Conservation (phyloP, 1,139 yeast species). For the Scheffersomyces titani region DNA sequence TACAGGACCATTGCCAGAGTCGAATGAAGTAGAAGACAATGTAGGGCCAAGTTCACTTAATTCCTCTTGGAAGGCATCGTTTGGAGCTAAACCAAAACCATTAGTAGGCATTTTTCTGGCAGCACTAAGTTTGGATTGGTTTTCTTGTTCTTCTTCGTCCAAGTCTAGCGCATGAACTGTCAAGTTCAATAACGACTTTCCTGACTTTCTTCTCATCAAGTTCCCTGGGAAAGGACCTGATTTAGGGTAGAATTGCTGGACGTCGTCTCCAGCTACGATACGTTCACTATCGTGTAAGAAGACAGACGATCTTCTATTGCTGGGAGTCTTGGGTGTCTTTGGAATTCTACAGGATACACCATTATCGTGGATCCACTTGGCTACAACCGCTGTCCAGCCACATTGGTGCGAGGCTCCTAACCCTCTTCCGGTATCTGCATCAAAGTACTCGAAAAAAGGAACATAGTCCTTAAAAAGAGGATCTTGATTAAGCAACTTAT, state of each 20-base stretch:
- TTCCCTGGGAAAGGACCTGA: slow-evolving; percentile 57
- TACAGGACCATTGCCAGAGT: slow-evolving; percentile 26
- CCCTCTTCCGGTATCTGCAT: slow-evolving; percentile 95
- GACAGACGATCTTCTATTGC: slow-evolving; percentile 29
- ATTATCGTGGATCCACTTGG: slow-evolving; percentile 90
- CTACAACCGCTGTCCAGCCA: slow-evolving; percentile 96
- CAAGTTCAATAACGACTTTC: slow-evolving; percentile 66
- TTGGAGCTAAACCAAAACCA: slow-evolving; percentile 21
- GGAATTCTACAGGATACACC: slow-evolving; percentile 67
- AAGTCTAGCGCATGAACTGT: slow-evolving; percentile 68
- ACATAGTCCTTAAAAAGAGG: slow-evolving; percentile 75
- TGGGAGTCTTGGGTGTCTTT: slow-evolving; percentile 53
- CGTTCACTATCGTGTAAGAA: slow-evolving; percentile 22
- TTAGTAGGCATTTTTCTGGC: slow-evolving; percentile 16
- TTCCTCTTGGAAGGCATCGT: slow-evolving; percentile 21
- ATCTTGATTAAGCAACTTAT: slow-evolving; percentile 64
- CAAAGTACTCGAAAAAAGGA: slow-evolving; percentile 87
- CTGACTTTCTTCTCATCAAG: slow-evolving; percentile 66
- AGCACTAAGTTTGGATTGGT: slow-evolving; percentile 19
- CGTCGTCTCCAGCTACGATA: slow-evolving; percentile 28
- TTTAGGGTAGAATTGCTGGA: slow-evolving; percentile 39
- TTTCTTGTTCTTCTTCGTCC: slow-evolving; percentile 56
- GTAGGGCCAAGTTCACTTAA: slow-evolving; percentile 29
- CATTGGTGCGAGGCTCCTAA: slow-evolving; percentile 94
- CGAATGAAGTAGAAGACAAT: slow-evolving; percentile 37